phyloP scores from a whole-genome alignment of 1,284 basidiomycete species.

The Leucoagaricus sp. region DNA sequence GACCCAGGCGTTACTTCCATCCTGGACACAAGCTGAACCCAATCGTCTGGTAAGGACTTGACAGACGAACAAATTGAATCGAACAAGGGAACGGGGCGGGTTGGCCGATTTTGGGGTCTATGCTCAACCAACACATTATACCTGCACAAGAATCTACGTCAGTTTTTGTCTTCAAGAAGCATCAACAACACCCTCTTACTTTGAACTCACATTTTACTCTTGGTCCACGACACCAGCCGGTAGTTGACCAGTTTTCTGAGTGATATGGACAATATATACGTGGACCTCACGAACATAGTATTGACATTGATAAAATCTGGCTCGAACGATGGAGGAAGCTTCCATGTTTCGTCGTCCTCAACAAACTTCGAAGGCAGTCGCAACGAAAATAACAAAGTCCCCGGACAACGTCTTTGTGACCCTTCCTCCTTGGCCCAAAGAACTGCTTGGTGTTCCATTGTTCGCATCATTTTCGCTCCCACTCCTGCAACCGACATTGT shows the following conservation, averaged over 20 bases:
- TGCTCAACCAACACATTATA: constrained; percentile 28
- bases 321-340: constrained; percentile 44
- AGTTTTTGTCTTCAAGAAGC: no score
- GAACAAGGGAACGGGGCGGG: constrained; percentile 23
- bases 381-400: constrained; percentile 39
- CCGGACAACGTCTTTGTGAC: constrained; percentile 34
- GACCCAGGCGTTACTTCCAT: constrained; percentile 31
- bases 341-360: constrained; percentile 29
- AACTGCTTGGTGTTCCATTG: constrained; percentile 29
- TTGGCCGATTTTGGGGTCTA: constrained; percentile 29
- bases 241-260: constrained; percentile 30
- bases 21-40: constrained; percentile 39
- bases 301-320: constrained; percentile 35
- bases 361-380: constrained; percentile 38
- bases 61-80: constrained; percentile 39
- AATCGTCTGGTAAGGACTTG: constrained; percentile 48
- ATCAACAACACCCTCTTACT: neutral
- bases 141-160: constrained; percentile 18
- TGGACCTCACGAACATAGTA: constrained; percentile 33
- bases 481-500: constrained; percentile 38
- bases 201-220: constrained; percentile 30
- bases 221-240: constrained; percentile 33
- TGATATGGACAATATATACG: constrained; percentile 38
- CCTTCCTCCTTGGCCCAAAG: constrained; percentile 33
- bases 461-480: constrained; percentile 25